Evolutionary conservation across 139 green algal genomes (phyloP), one percentile per base, ranked within the genome.

Genomic region (Trebouxia sp.): DNA sequence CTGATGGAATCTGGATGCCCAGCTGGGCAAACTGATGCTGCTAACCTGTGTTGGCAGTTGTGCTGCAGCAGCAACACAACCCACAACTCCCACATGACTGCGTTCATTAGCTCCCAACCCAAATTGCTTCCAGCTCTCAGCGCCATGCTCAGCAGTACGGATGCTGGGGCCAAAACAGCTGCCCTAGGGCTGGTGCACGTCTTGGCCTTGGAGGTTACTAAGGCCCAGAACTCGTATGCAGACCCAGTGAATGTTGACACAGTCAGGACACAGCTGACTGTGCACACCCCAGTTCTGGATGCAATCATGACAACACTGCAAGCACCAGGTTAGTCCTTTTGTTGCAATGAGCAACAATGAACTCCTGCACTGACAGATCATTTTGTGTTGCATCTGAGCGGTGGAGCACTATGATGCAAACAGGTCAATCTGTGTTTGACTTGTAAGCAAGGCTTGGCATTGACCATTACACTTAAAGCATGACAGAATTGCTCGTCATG

Each of bases 31-130:
- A 5, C 37, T 3, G 15, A 11, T 3, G 32, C 62, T 30, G 62
- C 62, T 11, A 14, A 7, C 15, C 35, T 72, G 14, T 72, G 62
- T 45, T 72, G 62, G 62, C 32, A 72, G 35, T 15, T 72, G 32
- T 72, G 62, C 32, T 72, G 62, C 35, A 6, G 6, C 11, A 72
- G 32, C 15, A 24, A 12, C 4, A 72, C 62, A 30, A 24, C 62
- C 12, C 62, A 72, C 62, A 72, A 72, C 11, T 35, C 35, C 17
- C 62, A 72, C 32, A 72, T 72, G 62, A 72, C 62, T 26, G 35
- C 62, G 20, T 35, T 72, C 28, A 4, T 72, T 22, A 72, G 62
- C 62, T 72, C 62, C 11, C 62, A 72, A 15, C 35, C 62, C 15
- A 43, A 35, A 11, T 45, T 72, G 62, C 62, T 72, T 20, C 62